phyloP scores from a whole-genome alignment of 2,329 filamentous ascomycete species.

The Oidium heveae region DNA sequence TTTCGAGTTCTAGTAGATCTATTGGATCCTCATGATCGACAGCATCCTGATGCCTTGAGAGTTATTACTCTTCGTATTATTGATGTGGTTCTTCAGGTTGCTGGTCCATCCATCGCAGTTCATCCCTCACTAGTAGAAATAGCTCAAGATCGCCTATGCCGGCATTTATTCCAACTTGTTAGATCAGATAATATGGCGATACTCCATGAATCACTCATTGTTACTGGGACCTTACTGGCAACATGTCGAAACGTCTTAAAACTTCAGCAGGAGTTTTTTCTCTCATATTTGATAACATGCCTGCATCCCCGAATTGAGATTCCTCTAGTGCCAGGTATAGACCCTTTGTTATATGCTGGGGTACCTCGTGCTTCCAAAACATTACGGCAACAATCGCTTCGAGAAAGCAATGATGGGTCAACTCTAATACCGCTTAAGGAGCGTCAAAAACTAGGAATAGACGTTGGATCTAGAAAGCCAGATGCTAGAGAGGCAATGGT shows the following conservation, averaged over 20 bases:
- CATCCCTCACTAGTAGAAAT: constrained; percentile 71
- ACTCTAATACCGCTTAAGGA: constrained; percentile 86
- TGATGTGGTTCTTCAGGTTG: constrained; percentile 87
- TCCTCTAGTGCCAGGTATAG: constrained; percentile 68
- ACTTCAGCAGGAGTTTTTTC: constrained; percentile 83
- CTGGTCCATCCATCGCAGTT: constrained; percentile 78
- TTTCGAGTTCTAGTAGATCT: constrained; percentile 87
- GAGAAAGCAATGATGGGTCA: constrained; percentile 52
- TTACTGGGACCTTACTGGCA: constrained; percentile 70
- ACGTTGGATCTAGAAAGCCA: constrained; percentile 74
- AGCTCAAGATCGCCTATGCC: constrained; percentile 80
- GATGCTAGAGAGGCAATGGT: constrained; percentile 97
- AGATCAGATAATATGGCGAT: constrained; percentile 92
- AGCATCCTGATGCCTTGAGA: constrained; percentile 82
- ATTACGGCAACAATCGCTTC: constrained; percentile 52
- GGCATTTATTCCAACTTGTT: constrained; percentile 86
- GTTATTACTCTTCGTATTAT: constrained; percentile 96
- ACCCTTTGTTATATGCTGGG: constrained; percentile 74
- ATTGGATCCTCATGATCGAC: constrained; percentile 73
- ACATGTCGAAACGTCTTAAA: constrained; percentile 82
- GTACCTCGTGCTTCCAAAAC: constrained; percentile 80
- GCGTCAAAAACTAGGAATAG: constrained; percentile 72
- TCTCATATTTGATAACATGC: constrained; percentile 85
- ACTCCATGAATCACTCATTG: constrained; percentile 73
- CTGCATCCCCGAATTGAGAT: constrained; percentile 88